Percentiles rank a stretch among this genome's conserved stretches.
phyloP scores from a whole-genome alignment of 2,329 filamentous ascomycete genomes.

The Pestalotiopsis sp. region DNA sequence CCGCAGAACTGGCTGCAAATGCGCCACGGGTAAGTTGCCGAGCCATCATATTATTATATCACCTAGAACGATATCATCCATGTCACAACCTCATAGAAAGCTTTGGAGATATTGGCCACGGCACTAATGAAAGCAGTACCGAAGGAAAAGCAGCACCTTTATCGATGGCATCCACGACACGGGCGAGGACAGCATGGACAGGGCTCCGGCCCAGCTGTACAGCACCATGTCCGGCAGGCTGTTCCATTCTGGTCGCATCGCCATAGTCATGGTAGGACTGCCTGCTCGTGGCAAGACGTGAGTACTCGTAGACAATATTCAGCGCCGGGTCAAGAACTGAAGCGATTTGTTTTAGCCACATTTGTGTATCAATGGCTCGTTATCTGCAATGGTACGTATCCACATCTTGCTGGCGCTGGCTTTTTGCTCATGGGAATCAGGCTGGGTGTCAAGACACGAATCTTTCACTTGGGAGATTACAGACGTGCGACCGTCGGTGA shows the following conservation, averaged over 20 bases:
- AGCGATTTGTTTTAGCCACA: slow-evolving; percentile 59
- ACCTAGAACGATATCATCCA: background rate
- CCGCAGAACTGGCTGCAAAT: slow-evolving; percentile 87
- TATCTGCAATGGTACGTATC: slow-evolving; percentile 79
- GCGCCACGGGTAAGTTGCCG: slow-evolving; percentile 59
- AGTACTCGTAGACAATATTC: slow-evolving; percentile 30
- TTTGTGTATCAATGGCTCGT: slow-evolving; percentile 90
- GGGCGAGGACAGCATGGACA: slow-evolving; percentile 67
- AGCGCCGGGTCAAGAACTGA: background rate
- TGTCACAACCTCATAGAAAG: background rate
- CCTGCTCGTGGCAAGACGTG: slow-evolving; percentile 94
- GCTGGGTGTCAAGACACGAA: slow-evolving; percentile 96
- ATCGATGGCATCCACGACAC: slow-evolving; percentile 97
- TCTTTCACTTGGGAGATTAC: slow-evolving; percentile 97
- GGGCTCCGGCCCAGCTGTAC: slow-evolving; percentile 95
- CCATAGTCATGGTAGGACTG: slow-evolving; percentile 93
- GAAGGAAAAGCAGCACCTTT: slow-evolving; percentile 91
- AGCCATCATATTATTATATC: background rate
- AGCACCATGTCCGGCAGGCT: slow-evolving; percentile 96
- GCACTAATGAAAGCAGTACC: slow-evolving; percentile 50
- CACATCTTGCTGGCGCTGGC: slow-evolving; percentile 12
- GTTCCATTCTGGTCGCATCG: slow-evolving; percentile 95
- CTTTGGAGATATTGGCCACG: background rate
- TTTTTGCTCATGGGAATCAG: slow-evolving; percentile 37
- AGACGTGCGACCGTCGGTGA: slow-evolving; percentile 85